phyloP scores from a whole-genome alignment of 345 rosid genomes.

The Punica granatum region DNA sequence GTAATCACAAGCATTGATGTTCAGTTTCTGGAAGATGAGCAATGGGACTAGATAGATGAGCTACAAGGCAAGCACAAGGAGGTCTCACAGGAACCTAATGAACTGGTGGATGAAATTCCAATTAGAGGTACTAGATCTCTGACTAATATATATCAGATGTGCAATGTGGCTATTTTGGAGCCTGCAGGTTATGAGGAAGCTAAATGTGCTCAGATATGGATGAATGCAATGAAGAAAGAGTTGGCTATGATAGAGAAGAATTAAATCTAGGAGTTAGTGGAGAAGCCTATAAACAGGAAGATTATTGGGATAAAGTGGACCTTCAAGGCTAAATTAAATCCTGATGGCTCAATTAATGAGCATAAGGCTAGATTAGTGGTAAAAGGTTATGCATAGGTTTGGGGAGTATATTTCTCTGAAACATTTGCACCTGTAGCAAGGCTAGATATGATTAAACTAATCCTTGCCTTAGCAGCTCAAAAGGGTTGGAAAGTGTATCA shows the following conservation, averaged over 20 bases:
- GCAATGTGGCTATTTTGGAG: too few species aligned
- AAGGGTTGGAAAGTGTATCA: not conserved
- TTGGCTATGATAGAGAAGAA: too few species aligned
- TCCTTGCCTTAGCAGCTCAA: conserved; percentile 3
- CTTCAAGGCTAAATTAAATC: not conserved
- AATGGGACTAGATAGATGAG: not conserved
- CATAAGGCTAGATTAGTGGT: conserved; percentile 5
- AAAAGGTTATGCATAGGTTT: conserved; percentile 5
- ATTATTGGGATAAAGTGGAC: conserved; percentile 5
- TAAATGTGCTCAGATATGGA: not conserved
- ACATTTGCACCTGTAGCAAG: conserved; percentile 6
- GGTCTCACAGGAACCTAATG: not conserved
- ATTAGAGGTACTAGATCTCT: conserved; percentile 9
- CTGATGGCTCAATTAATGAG: conserved; percentile 6
- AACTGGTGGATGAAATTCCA: too few species aligned
- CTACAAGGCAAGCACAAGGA: not conserved
- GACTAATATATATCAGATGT: conserved; percentile 2
- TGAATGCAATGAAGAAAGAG: not conserved
- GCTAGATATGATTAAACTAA: not conserved
- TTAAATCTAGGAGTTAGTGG: not conserved
- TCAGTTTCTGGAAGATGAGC: not conserved
- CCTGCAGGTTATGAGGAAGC: not conserved
- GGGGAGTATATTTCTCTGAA: conserved; percentile 4
- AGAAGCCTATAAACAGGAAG: too few species aligned
- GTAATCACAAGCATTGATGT: conserved; percentile 4